phyloP scores from a whole-genome alignment of 768 basidiomycete species.

The Russula olivacea region DNA sequence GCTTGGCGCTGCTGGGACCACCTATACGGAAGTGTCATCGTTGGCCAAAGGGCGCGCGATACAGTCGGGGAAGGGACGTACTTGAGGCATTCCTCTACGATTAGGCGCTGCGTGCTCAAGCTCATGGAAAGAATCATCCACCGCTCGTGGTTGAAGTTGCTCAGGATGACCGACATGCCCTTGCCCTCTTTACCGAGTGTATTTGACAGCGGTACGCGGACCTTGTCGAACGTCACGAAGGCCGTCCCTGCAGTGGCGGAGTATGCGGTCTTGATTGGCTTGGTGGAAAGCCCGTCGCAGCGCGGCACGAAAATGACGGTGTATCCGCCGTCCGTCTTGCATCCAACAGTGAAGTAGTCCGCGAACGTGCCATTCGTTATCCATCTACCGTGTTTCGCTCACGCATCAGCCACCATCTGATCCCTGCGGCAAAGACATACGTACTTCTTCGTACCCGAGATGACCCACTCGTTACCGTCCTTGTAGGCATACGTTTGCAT shows the following conservation, averaged over 20 bases:
- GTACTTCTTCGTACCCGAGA: constrained; percentile 91
- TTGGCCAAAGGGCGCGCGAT: not conserved
- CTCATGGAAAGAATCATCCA: constrained; percentile 79
- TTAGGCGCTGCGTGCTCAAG: constrained; percentile 66
- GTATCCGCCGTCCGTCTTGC: constrained; percentile 66
- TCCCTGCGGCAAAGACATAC: constrained; percentile 16
- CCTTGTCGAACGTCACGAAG: constrained; percentile 74
- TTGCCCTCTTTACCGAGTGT: constrained; percentile 82
- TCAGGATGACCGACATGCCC: constrained; percentile 77
- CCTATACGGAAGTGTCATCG: constrained; percentile 34
- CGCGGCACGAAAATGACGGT: constrained; percentile 73
- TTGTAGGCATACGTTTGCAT: constrained; percentile 79
- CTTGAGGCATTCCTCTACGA: constrained; percentile 91
- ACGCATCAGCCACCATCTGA: not conserved
- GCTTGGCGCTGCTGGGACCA: constrained; percentile 88
- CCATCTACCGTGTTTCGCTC: constrained; percentile 54
- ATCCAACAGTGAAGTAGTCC: constrained; percentile 80
- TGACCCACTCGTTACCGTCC: constrained; percentile 82
- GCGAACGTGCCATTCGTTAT: constrained; percentile 84
- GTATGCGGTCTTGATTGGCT: constrained; percentile 88
- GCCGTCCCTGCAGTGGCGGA: constrained; percentile 89
- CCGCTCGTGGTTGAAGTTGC: constrained; percentile 86
- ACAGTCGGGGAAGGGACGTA: constrained; percentile 30
- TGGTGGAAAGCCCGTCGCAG: constrained; percentile 69
- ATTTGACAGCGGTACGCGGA: constrained; percentile 77